Percentiles rank a stretch among this genome's conserved stretches.
Evolutionary conservation across 345 rosid genomes (phyloP).

Genomic region (Adansonia digitata): DNA sequence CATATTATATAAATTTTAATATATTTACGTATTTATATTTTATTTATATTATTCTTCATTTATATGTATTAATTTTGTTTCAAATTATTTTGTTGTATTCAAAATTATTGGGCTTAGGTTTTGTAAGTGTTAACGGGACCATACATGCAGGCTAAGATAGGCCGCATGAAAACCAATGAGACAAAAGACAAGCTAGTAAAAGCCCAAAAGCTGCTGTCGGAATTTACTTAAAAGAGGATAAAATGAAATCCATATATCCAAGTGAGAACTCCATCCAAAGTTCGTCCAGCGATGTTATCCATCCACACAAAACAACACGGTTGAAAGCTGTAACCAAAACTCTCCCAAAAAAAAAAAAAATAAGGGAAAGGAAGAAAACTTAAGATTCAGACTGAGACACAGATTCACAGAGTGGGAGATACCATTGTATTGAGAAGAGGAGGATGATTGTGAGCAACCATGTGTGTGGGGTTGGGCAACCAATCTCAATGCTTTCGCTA

Average conservation of each 20-base stretch:
- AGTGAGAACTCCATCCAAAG: background rate
- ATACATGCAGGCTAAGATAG: no score
- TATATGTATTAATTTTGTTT: no score
- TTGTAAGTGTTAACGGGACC: no score
- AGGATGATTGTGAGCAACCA: slow-evolving; percentile 1
- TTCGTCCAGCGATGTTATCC: background rate
- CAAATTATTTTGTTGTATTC: no score
- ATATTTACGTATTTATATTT: no score
- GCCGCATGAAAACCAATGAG: background rate
- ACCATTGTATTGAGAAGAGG: background rate
- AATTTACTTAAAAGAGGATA: no score
- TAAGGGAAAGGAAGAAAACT: background rate
- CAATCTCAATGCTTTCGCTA: background rate
- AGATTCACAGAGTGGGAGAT: background rate
- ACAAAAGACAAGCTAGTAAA: background rate
- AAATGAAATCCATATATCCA: background rate
- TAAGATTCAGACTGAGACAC: background rate
- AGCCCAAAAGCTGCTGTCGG: background rate
- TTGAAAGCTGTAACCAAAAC: background rate
- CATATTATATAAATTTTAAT: no score
- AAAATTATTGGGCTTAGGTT: no score
- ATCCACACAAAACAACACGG: background rate
- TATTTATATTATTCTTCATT: no score
- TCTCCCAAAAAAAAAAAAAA: background rate
- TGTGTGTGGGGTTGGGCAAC: background rate